phyloP scores from a whole-genome alignment of 768 basidiomycete species.

The Tephrocybe sp. region DNA sequence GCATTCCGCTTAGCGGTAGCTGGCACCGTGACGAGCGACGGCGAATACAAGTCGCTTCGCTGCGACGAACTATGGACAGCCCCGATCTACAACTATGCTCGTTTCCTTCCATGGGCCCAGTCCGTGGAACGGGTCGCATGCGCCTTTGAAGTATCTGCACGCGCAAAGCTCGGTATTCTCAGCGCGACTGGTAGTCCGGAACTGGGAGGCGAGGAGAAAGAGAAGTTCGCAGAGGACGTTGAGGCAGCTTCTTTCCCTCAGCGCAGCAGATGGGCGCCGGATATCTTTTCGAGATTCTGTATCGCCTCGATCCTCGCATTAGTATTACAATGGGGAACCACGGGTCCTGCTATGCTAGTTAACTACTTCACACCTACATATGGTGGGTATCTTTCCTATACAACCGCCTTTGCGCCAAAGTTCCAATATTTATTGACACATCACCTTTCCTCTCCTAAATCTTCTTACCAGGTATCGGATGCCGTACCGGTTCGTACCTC shows the following conservation, averaged over 20 bases:
- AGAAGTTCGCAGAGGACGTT: neutral
- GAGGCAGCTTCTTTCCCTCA: neutral
- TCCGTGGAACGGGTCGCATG: constrained; percentile 11
- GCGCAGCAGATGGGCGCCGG: constrained; percentile 5
- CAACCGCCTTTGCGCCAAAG: too few relatives aligned
- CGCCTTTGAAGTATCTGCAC: constrained; percentile 6
- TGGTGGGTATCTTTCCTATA: constrained; percentile 14
- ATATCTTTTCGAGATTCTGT: neutral
- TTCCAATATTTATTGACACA: too few relatives aligned
- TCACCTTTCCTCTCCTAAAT: too few relatives aligned
- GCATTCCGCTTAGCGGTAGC: constrained; percentile 3
- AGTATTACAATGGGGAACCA: constrained; percentile 24
- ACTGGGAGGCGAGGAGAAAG: neutral
- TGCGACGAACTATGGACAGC: constrained; percentile 16
- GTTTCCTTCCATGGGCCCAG: constrained; percentile 18
- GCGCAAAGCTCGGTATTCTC: neutral
- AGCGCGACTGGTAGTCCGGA: too few relatives aligned
- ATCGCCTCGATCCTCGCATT: constrained; percentile 8
- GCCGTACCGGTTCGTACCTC: constrained; percentile 20
- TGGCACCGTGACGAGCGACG: too few relatives aligned
- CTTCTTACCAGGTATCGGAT: constrained; percentile 17
- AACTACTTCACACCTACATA: constrained; percentile 20
- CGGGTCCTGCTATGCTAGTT: constrained; percentile 21
- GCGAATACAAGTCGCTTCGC: neutral
- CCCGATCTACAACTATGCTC: constrained; percentile 20